Conservation (phyloP, 495 filamentous ascomycete species). For the Podospora pseudoanserina region DNA sequence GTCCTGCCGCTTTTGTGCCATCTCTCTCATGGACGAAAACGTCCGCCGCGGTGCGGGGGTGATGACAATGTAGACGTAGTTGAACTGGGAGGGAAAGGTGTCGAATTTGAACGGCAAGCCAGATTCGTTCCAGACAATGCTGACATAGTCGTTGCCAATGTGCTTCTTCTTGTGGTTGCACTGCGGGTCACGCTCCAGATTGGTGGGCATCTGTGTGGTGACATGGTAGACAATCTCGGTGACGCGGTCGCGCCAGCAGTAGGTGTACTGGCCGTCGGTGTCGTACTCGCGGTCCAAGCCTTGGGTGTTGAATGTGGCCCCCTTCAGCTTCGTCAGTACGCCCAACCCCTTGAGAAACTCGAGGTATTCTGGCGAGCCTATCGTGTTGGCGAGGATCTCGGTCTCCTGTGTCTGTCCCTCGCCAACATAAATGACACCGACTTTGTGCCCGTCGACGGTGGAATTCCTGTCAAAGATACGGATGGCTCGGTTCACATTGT, state of each 20-base stretch:
- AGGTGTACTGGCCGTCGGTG: conserved; percentile 78
- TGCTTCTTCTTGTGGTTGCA: conserved; percentile 88
- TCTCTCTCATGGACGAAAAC: conserved; percentile 52
- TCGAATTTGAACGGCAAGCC: conserved; percentile 82
- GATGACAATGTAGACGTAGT: conserved; percentile 94
- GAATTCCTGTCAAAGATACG: conserved; percentile 79
- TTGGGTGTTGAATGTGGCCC: conserved; percentile 86
- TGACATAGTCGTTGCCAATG: conserved; percentile 96
- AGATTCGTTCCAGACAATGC: conserved; percentile 95
- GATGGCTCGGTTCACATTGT: conserved; percentile 71
- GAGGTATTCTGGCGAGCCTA: conserved; percentile 79
- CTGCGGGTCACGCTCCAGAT: conserved; percentile 66
- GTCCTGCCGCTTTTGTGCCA: conserved; percentile 33
- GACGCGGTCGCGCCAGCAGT: conserved; percentile 90
- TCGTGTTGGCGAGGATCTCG: conserved; percentile 80
- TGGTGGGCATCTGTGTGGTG: conserved; percentile 93
- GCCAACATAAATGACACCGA: conserved; percentile 88
- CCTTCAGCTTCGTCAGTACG: conserved; percentile 70
- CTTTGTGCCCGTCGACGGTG: conserved; percentile 91
- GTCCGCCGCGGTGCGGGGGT: conserved; percentile 71
- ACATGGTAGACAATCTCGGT: conserved; percentile 96
- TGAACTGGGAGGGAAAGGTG: conserved; percentile 90
- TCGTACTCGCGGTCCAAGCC: conserved; percentile 76
- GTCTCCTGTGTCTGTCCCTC: conserved; percentile 74
- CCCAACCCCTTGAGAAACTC: conserved; percentile 78